Evolutionary conservation across 73 alveolate genomes (phyloP).

Genomic region (Tetrahymena thermophila): DNA sequence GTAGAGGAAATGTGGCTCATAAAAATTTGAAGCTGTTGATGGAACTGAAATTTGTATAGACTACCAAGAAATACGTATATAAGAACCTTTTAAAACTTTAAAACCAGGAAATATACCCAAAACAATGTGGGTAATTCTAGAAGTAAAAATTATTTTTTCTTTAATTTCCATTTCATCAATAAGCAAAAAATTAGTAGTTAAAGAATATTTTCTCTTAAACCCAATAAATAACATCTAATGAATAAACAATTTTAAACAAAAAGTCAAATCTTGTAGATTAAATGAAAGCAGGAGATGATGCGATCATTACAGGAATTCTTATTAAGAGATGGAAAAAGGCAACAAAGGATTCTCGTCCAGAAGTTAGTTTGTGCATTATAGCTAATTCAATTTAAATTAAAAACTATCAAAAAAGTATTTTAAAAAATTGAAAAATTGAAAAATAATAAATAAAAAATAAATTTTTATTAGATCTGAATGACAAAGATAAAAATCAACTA

Average conservation of each 20-base stretch:
- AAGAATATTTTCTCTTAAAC: no score
- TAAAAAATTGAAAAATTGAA: not conserved
- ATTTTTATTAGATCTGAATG: not conserved
- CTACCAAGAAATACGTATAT: conserved; percentile 64
- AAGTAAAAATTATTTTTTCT: conserved; percentile 10
- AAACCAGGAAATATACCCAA: conserved; percentile 68
- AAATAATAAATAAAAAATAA: no score
- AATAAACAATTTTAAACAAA: not conserved
- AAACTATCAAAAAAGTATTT: not conserved
- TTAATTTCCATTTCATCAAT: no score
- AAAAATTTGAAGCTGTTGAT: not conserved
- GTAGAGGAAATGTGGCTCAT: not conserved
- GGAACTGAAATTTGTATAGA: conserved; percentile 31
- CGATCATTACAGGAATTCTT: conserved; percentile 57
- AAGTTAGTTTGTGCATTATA: not conserved
- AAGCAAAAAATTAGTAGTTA: no score
- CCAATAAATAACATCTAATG: no score
- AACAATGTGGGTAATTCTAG: conserved; percentile 53
- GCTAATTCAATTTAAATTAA: not conserved
- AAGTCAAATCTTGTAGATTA: conserved; percentile 39
- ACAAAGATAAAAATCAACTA: not conserved
- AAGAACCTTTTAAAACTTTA: conserved; percentile 57
- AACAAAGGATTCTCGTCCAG: not conserved
- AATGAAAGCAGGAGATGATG: conserved; percentile 80
- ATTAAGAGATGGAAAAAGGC: conserved; percentile 63